Evolutionary conservation across 306 rosid genomes (phyloP), one percentile per base, ranked within the genome.

Genomic region (Cicer pinnatifidum): DNA sequence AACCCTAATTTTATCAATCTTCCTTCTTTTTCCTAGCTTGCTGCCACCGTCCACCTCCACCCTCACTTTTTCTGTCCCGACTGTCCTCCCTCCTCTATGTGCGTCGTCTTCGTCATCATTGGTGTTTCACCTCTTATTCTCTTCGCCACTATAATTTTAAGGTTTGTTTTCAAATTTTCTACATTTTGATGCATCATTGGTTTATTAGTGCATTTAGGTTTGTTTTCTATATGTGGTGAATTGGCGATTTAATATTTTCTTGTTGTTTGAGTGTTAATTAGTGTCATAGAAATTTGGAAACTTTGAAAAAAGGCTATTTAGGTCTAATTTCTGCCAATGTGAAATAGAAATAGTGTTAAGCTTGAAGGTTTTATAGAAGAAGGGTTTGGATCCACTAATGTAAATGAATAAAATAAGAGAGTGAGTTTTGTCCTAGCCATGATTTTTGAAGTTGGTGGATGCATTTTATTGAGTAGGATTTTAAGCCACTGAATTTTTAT

Each of bases 321-420:
- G 65, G 57, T 33, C 46, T 48, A 44, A 23, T 75, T 75, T 15
- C 45, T 53, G 64, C 4, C 10, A 41, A 66, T 68, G 23, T 33
- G 46, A 12, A 6, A 44, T 64, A 16, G 50, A 64, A 44, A 16
- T 64, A 64, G 72, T 48, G 41, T 74, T 69, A 41, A 78, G 66
- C 45, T n/a, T 16, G 6, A 23, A n/a, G 23, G 43, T 75, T 20
- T 20, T 79, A 7, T 38, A 6, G 0, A 75, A 54, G 20, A 54
- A 57, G 64, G 75, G 40, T 54, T 64, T 64, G 62, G 69, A 54
- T 79, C 56, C 13, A 56, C 3, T 19, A 12, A 45, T 12, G 11
- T 46, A n/a, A 20, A 28, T 23, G 50, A 56, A 67, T 46, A 11
- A 17, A 54, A 72, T 12, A 5, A 72, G 59, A 28, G 67, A 23